These are phyloP conservation scores for Teratosphaeria gauchensis DNA, from an alignment of 2,329 filamentous ascomycete genomes.

Conservation along the genomic window DNA sequence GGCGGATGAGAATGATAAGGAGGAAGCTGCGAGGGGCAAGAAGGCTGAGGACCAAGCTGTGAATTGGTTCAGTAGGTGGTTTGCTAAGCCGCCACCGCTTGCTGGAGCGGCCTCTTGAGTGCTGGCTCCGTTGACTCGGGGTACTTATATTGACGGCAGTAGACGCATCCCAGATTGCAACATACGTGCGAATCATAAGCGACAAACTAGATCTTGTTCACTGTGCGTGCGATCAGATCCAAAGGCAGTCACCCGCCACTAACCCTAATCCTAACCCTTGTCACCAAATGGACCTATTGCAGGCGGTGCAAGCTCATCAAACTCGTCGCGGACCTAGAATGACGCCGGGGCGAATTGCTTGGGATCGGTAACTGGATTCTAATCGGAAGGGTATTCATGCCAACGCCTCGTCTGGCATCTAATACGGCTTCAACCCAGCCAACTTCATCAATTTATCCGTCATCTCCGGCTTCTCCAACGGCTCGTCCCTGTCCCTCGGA, in stretches of 20 bases:
- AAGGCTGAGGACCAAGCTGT: constrained; percentile 30
- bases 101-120: not conserved
- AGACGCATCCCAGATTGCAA: not conserved
- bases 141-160: not conserved
- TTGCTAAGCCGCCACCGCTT: constrained; percentile 10
- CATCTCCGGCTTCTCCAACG: not conserved
- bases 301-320: too few species aligned
- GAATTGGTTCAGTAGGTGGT: constrained; percentile 29
- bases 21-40: constrained; percentile 25
- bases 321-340: too few species aligned
- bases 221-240: too few species aligned
- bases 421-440: not conserved
- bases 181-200: not conserved
- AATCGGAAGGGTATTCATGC: too few species aligned
- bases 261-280: too few species aligned
- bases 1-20: constrained; percentile 24
- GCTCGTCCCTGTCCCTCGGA: not conserved
- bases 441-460: not conserved
- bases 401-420: not conserved
- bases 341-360: too few species aligned
- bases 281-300: too few species aligned
- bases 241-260: too few species aligned
- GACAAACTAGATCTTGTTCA: too few species aligned
- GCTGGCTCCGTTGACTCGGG: too few species aligned
- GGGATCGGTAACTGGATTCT: too few species aligned